phyloP scores from a whole-genome alignment of 78 protist genomes.

The Mantamonas sphyraenae region DNA sequence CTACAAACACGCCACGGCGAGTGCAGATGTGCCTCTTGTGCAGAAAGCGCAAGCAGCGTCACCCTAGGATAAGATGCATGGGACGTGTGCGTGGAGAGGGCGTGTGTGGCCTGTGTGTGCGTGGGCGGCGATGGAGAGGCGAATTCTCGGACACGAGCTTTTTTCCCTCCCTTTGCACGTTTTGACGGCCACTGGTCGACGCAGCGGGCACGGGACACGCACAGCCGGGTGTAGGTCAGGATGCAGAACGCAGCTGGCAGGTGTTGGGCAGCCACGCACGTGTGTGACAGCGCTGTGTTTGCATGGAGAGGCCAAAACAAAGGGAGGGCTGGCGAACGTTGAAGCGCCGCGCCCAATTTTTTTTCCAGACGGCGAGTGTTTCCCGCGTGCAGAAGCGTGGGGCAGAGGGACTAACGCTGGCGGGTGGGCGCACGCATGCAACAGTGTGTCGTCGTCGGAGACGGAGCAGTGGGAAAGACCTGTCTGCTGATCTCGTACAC shows the following conservation, averaged over 20 bases:
- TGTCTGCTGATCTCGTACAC: slow-evolving; percentile 77
- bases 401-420: neutral
- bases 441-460: slow-evolving; percentile 83
- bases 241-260: neutral
- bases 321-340: neutral
- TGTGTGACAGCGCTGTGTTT: neutral
- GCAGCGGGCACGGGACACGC: neutral
- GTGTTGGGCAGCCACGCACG: neutral
- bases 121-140: no score
- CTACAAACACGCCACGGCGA: no score
- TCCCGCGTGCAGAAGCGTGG: neutral
- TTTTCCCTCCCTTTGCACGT: no score
- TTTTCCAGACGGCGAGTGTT: no score
- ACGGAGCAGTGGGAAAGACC: slow-evolving; percentile 85
- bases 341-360: neutral
- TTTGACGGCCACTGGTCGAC: no score
- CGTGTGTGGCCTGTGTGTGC: no score
- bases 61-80: neutral
- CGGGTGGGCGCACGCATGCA: neutral
- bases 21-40: no score
- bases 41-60: neutral
- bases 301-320: neutral
- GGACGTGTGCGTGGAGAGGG: neutral
- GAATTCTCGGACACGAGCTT: no score
- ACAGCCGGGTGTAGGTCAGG: neutral